phyloP scores from a whole-genome alignment of 2,329 filamentous ascomycete genomes.

The Corniculantispora saksenae region DNA sequence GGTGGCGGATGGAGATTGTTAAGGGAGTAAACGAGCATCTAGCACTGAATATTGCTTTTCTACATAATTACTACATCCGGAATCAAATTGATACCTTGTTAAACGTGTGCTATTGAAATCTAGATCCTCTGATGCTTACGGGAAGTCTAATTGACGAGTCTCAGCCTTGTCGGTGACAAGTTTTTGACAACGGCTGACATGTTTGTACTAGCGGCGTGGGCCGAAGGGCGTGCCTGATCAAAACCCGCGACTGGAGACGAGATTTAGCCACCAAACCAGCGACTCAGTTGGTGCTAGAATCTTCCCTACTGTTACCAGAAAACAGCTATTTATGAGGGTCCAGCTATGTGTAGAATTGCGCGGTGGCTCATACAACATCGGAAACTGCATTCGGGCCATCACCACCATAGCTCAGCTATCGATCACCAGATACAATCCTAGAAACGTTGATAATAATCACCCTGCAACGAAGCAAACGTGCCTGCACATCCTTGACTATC shows the following conservation, averaged over 20 bases:
- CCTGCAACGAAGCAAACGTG: no score
- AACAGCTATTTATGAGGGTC: neutral
- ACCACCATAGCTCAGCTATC: no score
- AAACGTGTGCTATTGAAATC: neutral
- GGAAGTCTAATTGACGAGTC: neutral
- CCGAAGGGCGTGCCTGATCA: conserved; percentile 2
- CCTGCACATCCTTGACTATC: no score
- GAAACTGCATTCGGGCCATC: no score
- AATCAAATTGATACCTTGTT: neutral
- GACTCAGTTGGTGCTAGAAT: neutral
- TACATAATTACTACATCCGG: neutral
- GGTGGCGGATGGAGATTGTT: neutral
- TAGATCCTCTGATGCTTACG: neutral
- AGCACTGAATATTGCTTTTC: neutral
- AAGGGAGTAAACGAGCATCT: no score
- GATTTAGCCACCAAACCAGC: neutral
- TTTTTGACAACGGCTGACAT: neutral
- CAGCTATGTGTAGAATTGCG: neutral
- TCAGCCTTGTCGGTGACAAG: neutral
- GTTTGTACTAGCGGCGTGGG: conserved; percentile 1
- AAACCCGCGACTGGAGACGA: neutral
- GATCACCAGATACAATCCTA: no score
- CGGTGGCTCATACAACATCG: neutral
- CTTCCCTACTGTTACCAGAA: neutral
- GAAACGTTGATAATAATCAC: no score